A percentile compares a stretch with the other conserved stretches of the same genome.
Evolutionary conservation across 2,329 filamentous ascomycete species (phyloP).

Genomic region (Phaeomoniella chlamydospora): DNA sequence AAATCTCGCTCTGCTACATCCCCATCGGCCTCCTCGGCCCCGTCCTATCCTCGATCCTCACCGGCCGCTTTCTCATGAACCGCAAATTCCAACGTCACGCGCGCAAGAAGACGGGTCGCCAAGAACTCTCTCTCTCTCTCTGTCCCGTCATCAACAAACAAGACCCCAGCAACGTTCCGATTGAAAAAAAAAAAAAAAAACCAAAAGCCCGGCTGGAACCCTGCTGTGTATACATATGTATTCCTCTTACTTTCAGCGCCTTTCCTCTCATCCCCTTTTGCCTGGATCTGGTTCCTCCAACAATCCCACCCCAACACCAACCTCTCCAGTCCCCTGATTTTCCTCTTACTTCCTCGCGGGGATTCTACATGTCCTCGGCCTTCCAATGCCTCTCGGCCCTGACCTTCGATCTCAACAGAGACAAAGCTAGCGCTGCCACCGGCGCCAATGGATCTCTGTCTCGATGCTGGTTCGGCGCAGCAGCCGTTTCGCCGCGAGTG

Average conservation of each 20-base stretch:
- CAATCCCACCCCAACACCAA: neutral
- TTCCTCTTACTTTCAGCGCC: no score
- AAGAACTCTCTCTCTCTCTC: constrained; percentile 19
- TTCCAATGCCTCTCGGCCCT: constrained; percentile 20
- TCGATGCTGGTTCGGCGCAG: constrained; percentile 20
- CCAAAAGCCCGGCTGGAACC: constrained; percentile 25
- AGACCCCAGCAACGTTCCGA: constrained; percentile 24
- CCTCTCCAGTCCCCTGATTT: constrained; percentile 18
- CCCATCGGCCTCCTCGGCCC: constrained; percentile 24
- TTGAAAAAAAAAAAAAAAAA: no score
- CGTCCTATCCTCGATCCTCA: constrained; percentile 22
- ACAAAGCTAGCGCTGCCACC: constrained; percentile 18
- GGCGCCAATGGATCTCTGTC: constrained; percentile 22
- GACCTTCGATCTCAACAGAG: constrained; percentile 20
- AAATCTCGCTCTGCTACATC: constrained; percentile 26
- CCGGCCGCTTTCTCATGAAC: constrained; percentile 23
- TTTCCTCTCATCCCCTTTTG: constrained; percentile 10
- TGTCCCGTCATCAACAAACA: no score
- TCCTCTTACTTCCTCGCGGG: constrained; percentile 22
- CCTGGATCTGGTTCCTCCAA: constrained; percentile 21
- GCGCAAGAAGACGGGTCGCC: constrained; percentile 13
- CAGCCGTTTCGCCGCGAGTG: constrained; percentile 15
- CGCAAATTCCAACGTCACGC: constrained; percentile 26
- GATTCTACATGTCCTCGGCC: constrained; percentile 18
- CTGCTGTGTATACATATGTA: no score